Conservation (phyloP, 495 filamentous ascomycete species). For the Penicillium nucicola region DNA sequence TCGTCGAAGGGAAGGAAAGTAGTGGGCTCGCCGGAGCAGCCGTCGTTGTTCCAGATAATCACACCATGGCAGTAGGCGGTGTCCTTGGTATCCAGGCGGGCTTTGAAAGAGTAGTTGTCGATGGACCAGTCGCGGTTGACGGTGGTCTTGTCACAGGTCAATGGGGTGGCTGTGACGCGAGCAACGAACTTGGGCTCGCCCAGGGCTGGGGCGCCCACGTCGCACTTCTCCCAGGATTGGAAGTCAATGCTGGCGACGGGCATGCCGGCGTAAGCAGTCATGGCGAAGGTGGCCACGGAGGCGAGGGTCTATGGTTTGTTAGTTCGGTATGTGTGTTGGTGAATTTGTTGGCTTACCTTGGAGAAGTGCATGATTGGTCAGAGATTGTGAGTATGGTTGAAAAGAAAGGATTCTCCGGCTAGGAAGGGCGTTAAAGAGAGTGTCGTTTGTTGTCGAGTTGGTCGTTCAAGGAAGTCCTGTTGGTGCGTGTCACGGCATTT, state of each 20-base stretch:
- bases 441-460: neutral
- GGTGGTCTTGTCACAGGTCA: conserved; percentile 22
- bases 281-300: conserved; percentile 17
- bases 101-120: conserved; percentile 23
- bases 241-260: conserved; percentile 23
- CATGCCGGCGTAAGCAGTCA: conserved; percentile 17
- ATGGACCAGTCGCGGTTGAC: conserved; percentile 26
- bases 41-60: conserved; percentile 22
- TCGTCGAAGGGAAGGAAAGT: conserved; percentile 17
- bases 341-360: neutral
- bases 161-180: conserved; percentile 10
- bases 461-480: neutral
- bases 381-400: neutral
- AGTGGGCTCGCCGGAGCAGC: conserved; percentile 16
- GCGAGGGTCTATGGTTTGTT: conserved; percentile 13
- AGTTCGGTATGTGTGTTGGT: neutral
- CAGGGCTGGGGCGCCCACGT: conserved; percentile 8
- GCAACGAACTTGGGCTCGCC: conserved; percentile 18
- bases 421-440: conserved; percentile 1
- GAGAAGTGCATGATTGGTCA: conserved; percentile 16
- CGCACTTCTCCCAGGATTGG: conserved; percentile 23
- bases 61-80: conserved; percentile 17
- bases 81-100: conserved; percentile 21
- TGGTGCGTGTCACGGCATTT: conserved; percentile 5
- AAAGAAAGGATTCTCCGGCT: conserved; percentile 4